Percentiles rank a stretch among this genome's conserved stretches.
phyloP scores from a whole-genome alignment of 164 flowering plant genomes.

The Cinnamomum micranthum region DNA sequence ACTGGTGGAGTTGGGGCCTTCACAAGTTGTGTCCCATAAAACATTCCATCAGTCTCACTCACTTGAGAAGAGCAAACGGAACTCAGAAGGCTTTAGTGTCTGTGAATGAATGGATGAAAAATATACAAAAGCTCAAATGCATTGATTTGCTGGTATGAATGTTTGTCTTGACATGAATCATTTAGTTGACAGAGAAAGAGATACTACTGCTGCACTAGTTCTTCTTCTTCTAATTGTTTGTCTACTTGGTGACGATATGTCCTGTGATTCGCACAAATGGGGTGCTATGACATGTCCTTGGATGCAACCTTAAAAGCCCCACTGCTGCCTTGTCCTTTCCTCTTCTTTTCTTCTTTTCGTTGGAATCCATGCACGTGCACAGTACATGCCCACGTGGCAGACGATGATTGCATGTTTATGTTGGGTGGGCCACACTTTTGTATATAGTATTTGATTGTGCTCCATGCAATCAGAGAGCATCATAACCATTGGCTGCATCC shows the following conservation, averaged over 20 bases:
- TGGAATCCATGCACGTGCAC: neutral
- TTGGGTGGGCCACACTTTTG: neutral
- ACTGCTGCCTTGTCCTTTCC: neutral
- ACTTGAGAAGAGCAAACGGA: neutral
- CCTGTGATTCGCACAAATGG: neutral
- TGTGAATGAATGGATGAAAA: neutral
- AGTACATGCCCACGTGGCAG: neutral
- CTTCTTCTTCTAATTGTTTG: neutral
- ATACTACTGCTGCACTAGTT: neutral
- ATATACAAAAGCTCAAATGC: neutral
- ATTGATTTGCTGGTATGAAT: neutral
- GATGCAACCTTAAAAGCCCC: neutral
- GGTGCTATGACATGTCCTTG: neutral
- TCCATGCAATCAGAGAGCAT: too few species aligned
- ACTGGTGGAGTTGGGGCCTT: neutral
- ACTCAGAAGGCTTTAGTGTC: too few species aligned
- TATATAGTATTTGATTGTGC: too few species aligned
- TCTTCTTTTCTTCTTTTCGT: neutral
- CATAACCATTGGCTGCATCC: too few species aligned
- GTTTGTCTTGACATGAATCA: neutral
- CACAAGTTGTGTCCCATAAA: neutral
- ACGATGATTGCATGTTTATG: too few species aligned
- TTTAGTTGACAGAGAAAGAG: neutral
- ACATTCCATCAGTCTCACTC: neutral
- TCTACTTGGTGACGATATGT: neutral